Evolutionary conservation across 805 yeast genomes (phyloP), one percentile per base, ranked within the genome.

Genomic region (Yamadazyma takamatsuzukensis): DNA sequence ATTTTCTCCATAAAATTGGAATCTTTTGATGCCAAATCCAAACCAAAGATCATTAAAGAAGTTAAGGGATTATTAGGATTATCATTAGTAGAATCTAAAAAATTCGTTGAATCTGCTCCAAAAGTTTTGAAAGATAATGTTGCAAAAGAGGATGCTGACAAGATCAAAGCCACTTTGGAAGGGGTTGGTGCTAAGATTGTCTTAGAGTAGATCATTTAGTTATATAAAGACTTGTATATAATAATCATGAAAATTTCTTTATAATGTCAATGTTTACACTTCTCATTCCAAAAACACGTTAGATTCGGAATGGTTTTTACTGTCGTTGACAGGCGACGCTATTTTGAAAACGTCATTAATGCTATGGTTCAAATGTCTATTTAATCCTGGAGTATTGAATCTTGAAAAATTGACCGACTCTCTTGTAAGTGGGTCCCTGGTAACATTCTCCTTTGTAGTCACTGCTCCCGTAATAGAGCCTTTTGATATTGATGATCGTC

Each of bases 41-140:
- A 93, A 74, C 96, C 99, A 40, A 93, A 93, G 82, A 78, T 93
- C 61, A 93, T 93, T 60, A 93, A 93, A 72, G 98, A 93, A 69
- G 95, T 93, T 50, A 93, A 93, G 72, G 74, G 83, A 41, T 70
- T 90, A 55, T 74, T 93, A 53, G 96, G 96, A 11, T 73, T 93
- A 51, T 86, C 96, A 5, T 74, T 93, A 49, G 98, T 93, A 40
- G 97, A 93, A 60, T 85, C 97, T 42, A 93, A 93, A 80, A 93
- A 93, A 70, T 85, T 93, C 47, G 99, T 93, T 37, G 99, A 93
- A 72, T 68, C 87, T 52, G 97, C 99, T 41, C 99, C 99, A 50
- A 93, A 93, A 74, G 72, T 84, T 28, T 72, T 93, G 62, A 93
- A 93, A 71, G 99, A 93, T 52, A 87, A 88, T 51, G 88, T 93